Conservation (phyloP, 2,329 filamentous ascomycete genomes). For the Phialocephala subalpina region DNA sequence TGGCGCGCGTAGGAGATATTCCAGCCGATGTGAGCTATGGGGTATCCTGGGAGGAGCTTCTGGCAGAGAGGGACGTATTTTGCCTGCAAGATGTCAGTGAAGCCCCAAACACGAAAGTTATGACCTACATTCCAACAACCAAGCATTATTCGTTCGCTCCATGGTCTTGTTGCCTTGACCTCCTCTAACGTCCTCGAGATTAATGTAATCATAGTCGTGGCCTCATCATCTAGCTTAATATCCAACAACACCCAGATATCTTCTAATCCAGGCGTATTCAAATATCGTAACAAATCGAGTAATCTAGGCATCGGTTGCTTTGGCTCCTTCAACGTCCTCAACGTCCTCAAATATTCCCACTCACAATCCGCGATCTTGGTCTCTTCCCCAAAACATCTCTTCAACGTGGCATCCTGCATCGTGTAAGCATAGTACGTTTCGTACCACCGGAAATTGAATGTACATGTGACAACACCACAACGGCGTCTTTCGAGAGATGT, state of each 20-base stretch:
- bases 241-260: slow-evolving; percentile 85
- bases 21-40: slow-evolving; percentile 73
- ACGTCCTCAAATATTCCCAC: slow-evolving; percentile 74
- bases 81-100: slow-evolving; percentile 50
- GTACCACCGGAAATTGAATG: slow-evolving; percentile 8
- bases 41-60: slow-evolving; percentile 67
- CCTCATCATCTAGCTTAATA: slow-evolving; percentile 82
- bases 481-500: slow-evolving; percentile 81
- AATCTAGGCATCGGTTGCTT: slow-evolving; percentile 78
- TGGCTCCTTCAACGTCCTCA: slow-evolving; percentile 73
- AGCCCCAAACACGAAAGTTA: not conserved
- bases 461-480: slow-evolving; percentile 87
- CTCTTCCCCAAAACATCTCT: slow-evolving; percentile 82
- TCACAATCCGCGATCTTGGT: slow-evolving; percentile 77
- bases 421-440: slow-evolving; percentile 15
- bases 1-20: slow-evolving; percentile 67
- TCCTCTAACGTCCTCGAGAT: slow-evolving; percentile 70
- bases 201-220: slow-evolving; percentile 73
- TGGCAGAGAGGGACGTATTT: slow-evolving; percentile 72
- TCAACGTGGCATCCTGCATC: slow-evolving; percentile 73
- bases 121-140: slow-evolving; percentile 79
- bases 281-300: slow-evolving; percentile 75
- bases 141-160: slow-evolving; percentile 77
- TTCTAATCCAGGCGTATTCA: slow-evolving; percentile 70
- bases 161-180: slow-evolving; percentile 61